A percentile compares a stretch with the other conserved stretches of the same genome.
phyloP scores from a whole-genome alignment of 225 moss, liverwort and hornwort species.

The Sphagnum contortum region DNA sequence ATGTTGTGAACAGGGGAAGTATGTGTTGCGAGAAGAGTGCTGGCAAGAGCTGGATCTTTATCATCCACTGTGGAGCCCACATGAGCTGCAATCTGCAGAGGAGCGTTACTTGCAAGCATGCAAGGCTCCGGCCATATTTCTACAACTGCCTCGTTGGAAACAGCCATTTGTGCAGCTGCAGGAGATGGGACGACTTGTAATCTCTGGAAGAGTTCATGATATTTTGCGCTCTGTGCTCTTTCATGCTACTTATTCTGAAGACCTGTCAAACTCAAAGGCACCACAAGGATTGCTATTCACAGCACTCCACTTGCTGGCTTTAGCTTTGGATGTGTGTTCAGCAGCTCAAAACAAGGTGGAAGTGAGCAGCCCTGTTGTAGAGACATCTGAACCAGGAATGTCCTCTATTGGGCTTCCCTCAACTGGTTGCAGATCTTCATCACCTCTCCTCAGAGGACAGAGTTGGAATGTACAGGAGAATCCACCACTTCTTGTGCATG shows the following conservation, averaged over 20 bases:
- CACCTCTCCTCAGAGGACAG: conserved; percentile 4
- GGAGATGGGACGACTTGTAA: conserved; percentile 54
- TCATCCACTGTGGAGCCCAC: conserved; percentile 86
- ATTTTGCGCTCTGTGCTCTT: conserved; percentile 67
- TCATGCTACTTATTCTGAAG: conserved; percentile 53
- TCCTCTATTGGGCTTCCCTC: conserved; percentile 10
- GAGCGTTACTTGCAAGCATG: conserved; percentile 74
- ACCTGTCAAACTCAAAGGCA: conserved; percentile 54
- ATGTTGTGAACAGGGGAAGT: conserved; percentile 57
- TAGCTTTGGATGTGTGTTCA: conserved; percentile 70
- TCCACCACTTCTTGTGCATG: conserved; percentile 47
- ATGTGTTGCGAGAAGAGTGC: conserved; percentile 63
- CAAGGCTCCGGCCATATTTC: conserved; percentile 70
- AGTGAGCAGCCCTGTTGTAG: conserved; percentile 10
- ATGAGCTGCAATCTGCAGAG: conserved; percentile 82
- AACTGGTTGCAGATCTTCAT: conserved; percentile 13
- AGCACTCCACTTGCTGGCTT: conserved; percentile 74
- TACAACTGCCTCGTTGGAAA: conserved; percentile 78
- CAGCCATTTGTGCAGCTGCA: conserved; percentile 56
- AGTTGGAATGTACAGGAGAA: conserved; percentile 13
- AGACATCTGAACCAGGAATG: conserved; percentile 7
- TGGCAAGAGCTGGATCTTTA: conserved; percentile 91
- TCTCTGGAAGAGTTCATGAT: conserved; percentile 57
- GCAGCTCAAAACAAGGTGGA: conserved; percentile 13
- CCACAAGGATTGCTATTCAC: conserved; percentile 69